phyloP scores from a whole-genome alignment of 2,329 filamentous ascomycete species.

The Pseudofabraea citricarpa region DNA sequence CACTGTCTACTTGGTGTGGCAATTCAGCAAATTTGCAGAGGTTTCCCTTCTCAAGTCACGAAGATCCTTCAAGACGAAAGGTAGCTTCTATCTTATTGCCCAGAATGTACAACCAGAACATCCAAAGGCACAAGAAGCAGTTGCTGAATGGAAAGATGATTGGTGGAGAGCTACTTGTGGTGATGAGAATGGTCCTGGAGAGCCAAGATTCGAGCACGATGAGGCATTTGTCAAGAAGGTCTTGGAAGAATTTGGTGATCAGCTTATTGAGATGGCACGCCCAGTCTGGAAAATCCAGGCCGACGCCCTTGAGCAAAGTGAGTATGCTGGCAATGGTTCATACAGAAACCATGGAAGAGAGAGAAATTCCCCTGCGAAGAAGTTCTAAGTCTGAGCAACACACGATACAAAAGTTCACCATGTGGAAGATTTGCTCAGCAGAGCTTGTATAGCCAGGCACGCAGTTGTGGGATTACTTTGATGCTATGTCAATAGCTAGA shows the following conservation, averaged over 20 bases:
- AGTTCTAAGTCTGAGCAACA: too few species aligned
- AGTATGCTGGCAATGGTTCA: conserved; percentile 2
- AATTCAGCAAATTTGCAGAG: conserved; percentile 17
- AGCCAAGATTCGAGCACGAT: conserved; percentile 3
- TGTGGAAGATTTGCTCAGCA: too few species aligned
- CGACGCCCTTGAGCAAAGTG: conserved; percentile 11
- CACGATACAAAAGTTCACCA: too few species aligned
- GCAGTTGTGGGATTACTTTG: too few species aligned
- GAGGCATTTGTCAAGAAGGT: conserved; percentile 9
- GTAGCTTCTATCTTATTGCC: conserved; percentile 21
- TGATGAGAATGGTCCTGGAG: conserved; percentile 10
- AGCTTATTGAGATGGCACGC: conserved; percentile 10
- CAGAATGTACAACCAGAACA: conserved; percentile 13
- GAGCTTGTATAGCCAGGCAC: too few species aligned
- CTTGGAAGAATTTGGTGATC: conserved; percentile 13
- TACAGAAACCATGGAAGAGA: too few species aligned
- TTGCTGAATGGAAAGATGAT: conserved; percentile 16
- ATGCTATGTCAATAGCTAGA: too few species aligned
- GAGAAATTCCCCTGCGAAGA: too few species aligned
- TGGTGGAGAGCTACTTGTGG: conserved; percentile 20
- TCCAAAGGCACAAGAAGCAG: conserved; percentile 7
- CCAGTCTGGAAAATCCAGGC: conserved; percentile 18
- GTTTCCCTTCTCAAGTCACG: conserved; percentile 20
- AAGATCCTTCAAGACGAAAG: background rate
- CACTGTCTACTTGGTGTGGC: conserved; percentile 14